Conservation (phyloP, 257 asterid genomes). For the Nicotiana sylvestris region DNA sequence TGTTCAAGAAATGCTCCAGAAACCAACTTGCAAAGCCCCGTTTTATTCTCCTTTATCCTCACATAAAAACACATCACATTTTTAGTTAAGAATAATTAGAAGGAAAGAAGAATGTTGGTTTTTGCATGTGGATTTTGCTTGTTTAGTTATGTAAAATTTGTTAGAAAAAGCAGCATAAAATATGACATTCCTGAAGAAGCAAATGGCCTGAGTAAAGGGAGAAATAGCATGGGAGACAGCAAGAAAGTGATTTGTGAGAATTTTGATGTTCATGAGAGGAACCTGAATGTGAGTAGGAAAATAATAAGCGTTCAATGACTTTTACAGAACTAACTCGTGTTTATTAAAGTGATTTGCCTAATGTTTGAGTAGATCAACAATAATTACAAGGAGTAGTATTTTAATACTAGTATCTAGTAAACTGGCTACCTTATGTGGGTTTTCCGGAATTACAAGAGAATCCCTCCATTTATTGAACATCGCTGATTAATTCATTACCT, state of each 20-base stretch:
- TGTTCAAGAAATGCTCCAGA: not conserved
- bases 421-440: not conserved
- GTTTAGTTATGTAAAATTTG: conserved; percentile 1
- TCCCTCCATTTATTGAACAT: not conserved
- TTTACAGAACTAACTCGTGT: not conserved
- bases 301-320: not conserved
- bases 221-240: conserved; percentile 5
- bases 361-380: not conserved
- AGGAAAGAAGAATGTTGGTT: conserved; percentile 6
- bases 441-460: not conserved
- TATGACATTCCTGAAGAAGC: conserved; percentile 1
- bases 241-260: not conserved
- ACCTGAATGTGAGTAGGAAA: conserved; percentile 6
- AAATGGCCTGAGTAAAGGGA: not conserved
- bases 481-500: not conserved
- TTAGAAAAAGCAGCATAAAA: not conserved
- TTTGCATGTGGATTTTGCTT: conserved; percentile 9
- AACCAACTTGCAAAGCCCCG: not conserved
- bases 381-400: not conserved
- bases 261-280: conserved; percentile 1
- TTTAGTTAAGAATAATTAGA: not conserved
- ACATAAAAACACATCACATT: not conserved
- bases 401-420: not conserved
- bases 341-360: not conserved
- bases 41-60: conserved; percentile 7